phyloP scores from a whole-genome alignment of 2,329 filamentous ascomycete genomes.

The Cladophialophora psammophila region DNA sequence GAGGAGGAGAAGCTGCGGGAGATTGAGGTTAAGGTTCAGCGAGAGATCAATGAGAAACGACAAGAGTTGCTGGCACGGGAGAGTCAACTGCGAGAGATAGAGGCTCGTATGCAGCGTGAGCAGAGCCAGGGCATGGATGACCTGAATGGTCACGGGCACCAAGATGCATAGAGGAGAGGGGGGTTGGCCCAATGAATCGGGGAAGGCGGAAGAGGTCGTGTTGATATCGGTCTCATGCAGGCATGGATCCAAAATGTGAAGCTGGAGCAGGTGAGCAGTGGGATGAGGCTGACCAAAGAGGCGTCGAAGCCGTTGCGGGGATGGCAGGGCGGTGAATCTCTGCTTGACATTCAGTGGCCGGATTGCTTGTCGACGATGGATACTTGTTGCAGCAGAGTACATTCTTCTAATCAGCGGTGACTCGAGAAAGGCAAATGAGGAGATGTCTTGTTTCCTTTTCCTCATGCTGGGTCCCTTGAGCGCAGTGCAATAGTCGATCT shows the following conservation, averaged over 20 bases:
- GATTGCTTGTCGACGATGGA: conserved; percentile 24
- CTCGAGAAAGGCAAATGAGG: conserved; percentile 28
- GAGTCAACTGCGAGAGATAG: conserved; percentile 98
- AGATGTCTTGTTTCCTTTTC: conserved; percentile 23
- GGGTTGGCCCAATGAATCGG: not conserved
- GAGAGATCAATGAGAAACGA: conserved; percentile 99
- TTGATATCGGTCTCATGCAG: conserved; percentile 33
- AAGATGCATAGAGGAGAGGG: conserved; percentile 24
- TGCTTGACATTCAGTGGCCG: conserved; percentile 16
- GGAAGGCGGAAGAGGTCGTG: conserved; percentile 19
- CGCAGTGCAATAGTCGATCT: not conserved
- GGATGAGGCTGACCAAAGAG: conserved; percentile 22
- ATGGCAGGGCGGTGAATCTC: conserved; percentile 25
- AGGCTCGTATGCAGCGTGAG: conserved; percentile 94
- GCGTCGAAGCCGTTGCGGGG: conserved; percentile 5
- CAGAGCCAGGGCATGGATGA: conserved; percentile 57
- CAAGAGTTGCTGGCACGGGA: conserved; percentile 97
- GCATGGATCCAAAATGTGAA: conserved; percentile 34
- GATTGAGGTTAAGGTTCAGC: conserved; percentile 99
- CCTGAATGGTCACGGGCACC: conserved; percentile 43
- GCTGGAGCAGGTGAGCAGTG: conserved; percentile 14
- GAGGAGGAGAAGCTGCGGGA: conserved; percentile 99
- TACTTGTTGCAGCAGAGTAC: conserved; percentile 35
- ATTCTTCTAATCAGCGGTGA: conserved; percentile 37
- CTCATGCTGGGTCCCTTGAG: not conserved